These are phyloP conservation scores for Neocatenulostroma microsporum DNA, from an alignment of 2,329 filamentous ascomycete genomes.

Conservation along the genomic window DNA sequence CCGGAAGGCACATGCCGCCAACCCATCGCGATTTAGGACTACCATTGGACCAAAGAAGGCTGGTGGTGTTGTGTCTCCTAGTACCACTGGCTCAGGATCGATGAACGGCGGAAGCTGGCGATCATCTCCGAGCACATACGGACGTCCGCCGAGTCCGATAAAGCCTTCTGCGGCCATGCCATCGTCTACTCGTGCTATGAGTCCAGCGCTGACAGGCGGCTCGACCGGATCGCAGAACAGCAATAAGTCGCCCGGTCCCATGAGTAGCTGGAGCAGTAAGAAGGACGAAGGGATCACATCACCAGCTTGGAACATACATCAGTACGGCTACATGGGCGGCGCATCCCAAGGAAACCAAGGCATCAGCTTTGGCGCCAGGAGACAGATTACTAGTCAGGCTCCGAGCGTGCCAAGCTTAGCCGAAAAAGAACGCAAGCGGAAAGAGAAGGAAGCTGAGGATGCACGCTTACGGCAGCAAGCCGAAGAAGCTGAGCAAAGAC, in stretches of 20 bases:
- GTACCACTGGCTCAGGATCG: constrained; percentile 14
- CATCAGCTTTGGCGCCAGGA: constrained; percentile 80
- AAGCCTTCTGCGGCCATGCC: constrained; percentile 24
- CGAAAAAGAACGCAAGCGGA: constrained; percentile 68
- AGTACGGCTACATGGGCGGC: constrained; percentile 97
- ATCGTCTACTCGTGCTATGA: constrained; percentile 31
- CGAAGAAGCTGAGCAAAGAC: constrained; percentile 47
- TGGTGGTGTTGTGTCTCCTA: constrained; percentile 35
- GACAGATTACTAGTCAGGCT: constrained; percentile 80
- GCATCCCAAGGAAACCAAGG: constrained; percentile 94
- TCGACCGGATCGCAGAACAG: constrained; percentile 53
- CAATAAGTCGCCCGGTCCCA: constrained; percentile 45
- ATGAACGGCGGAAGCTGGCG: constrained; percentile 12
- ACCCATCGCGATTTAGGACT: constrained; percentile 65
- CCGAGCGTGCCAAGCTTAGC: constrained; percentile 72
- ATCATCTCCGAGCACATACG: constrained; percentile 10
- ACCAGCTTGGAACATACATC: constrained; percentile 96
- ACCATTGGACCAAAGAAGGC: constrained; percentile 67
- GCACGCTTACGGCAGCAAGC: constrained; percentile 43
- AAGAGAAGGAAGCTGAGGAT: constrained; percentile 50
- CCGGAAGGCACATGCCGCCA: constrained; percentile 66
- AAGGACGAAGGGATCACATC: constrained; percentile 70
- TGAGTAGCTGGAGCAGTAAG: constrained; percentile 87
- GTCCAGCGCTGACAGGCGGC: constrained; percentile 41
- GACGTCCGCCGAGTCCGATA: constrained; percentile 18